Evolutionary conservation across 2,329 filamentous ascomycete genomes (phyloP).

Genomic region (Corynespora cassiicola): DNA sequence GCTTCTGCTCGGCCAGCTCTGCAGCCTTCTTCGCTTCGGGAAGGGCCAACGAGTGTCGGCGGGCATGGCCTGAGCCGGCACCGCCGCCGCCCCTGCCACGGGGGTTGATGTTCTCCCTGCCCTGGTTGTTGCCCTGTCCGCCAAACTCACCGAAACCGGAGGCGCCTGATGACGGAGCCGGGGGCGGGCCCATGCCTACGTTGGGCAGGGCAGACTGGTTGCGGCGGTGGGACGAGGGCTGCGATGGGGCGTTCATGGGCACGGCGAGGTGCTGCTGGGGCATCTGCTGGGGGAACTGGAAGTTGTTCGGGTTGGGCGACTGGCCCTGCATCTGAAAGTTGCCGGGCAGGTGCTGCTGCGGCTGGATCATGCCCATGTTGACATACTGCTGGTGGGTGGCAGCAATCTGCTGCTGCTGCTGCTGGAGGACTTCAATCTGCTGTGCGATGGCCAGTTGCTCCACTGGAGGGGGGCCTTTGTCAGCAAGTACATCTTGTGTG

Average conservation of each 20-base stretch:
- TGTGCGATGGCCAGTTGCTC: conserved; percentile 97
- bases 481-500: conserved; percentile 32
- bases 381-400: conserved; percentile 97
- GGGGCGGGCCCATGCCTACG: conserved; percentile 88
- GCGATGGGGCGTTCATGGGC: conserved; percentile 76
- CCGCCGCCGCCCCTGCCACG: conserved; percentile 76
- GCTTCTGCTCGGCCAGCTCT: conserved; percentile 94
- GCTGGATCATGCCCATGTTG: conserved; percentile 93
- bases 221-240: conserved; percentile 87
- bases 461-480: conserved; percentile 64
- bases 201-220: conserved; percentile 97
- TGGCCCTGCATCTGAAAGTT: conserved; percentile 66
- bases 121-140: conserved; percentile 61
- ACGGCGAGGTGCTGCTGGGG: conserved; percentile 67
- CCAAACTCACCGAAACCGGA: conserved; percentile 88
- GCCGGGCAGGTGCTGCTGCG: conserved; percentile 78
- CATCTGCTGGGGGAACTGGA: conserved; percentile 78
- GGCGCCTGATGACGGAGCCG: conserved; percentile 87
- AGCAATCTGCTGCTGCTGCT: conserved; percentile 97
- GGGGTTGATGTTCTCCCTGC: conserved; percentile 71
- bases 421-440: conserved; percentile 95
- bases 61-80: conserved; percentile 77
- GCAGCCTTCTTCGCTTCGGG: conserved; percentile 98
- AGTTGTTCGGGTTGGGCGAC: conserved; percentile 77
- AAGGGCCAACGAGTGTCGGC: conserved; percentile 91